These are phyloP conservation scores for Backusella morwellensis DNA, from an alignment of 192 early-diverging fungal genomes.

Conservation along the genomic window DNA sequence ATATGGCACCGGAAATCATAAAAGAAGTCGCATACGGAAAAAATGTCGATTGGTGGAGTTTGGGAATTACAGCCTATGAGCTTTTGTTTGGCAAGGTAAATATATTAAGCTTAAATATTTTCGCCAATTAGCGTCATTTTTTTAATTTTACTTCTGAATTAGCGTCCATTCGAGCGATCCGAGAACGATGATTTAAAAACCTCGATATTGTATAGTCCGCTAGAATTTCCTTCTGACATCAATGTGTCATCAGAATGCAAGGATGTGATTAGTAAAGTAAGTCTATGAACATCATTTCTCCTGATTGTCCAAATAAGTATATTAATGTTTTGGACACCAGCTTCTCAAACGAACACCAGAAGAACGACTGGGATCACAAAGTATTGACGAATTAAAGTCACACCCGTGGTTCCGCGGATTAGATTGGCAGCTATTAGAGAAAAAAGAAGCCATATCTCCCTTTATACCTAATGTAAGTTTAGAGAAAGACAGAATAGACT, in stretches of 20 bases:
- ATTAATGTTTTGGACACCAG: background rate
- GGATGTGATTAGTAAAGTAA: slow-evolving; percentile 47
- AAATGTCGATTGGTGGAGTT: slow-evolving; percentile 72
- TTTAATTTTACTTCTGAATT: background rate
- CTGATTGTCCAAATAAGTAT: slow-evolving; percentile 29
- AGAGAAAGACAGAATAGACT: background rate
- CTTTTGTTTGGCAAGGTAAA: slow-evolving; percentile 70
- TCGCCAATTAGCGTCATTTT: slow-evolving; percentile 30
- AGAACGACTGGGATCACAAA: slow-evolving; percentile 1
- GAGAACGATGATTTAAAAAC: slow-evolving; percentile 72
- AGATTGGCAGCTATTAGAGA: slow-evolving; percentile 19
- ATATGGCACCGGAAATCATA: slow-evolving; percentile 85
- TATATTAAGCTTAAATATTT: slow-evolving; percentile 16
- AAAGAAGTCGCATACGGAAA: slow-evolving; percentile 49
- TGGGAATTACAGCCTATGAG: slow-evolving; percentile 79
- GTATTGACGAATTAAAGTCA: slow-evolving; percentile 2
- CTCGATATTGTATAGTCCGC: slow-evolving; percentile 63
- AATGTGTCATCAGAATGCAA: slow-evolving; percentile 48
- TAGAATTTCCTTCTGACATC: slow-evolving; percentile 51
- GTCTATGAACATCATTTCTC: slow-evolving; percentile 10
- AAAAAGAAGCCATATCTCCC: slow-evolving; percentile 10
- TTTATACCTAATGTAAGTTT: slow-evolving; percentile 24
- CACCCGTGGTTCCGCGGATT: slow-evolving; percentile 21
- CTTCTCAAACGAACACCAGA: background rate
- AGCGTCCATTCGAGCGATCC: slow-evolving; percentile 85